Evolutionary conservation across 2,329 filamentous ascomycete genomes (phyloP).

Genomic region (Cordyceps pruinosa): DNA sequence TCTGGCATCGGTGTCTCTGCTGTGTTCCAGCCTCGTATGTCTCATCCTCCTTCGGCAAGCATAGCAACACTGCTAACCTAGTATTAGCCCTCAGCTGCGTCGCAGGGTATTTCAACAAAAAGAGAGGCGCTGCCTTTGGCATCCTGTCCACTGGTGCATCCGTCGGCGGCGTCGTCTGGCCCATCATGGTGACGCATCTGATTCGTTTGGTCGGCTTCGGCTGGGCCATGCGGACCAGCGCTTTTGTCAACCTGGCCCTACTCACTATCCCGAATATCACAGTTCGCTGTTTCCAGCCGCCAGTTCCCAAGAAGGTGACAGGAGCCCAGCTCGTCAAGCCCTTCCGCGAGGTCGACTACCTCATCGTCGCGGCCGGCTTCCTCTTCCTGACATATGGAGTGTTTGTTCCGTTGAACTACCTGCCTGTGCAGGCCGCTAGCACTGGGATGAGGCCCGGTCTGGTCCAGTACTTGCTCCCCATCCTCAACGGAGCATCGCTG

Average conservation of each 20-base stretch:
- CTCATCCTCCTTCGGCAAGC: neutral
- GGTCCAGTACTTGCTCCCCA: constrained; percentile 19
- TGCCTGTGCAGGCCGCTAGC: constrained; percentile 18
- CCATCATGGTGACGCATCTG: constrained; percentile 32
- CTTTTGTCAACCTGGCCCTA: constrained; percentile 30
- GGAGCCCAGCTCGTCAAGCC: constrained; percentile 23
- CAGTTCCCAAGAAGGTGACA: constrained; percentile 19
- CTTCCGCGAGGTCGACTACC: constrained; percentile 22
- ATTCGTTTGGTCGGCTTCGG: constrained; percentile 30
- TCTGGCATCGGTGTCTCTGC: constrained; percentile 30
- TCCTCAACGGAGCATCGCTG: constrained; percentile 21
- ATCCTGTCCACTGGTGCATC: constrained; percentile 29
- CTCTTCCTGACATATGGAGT: constrained; percentile 27
- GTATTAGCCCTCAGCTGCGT: constrained; percentile 23
- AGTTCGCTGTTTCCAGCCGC: constrained; percentile 18
- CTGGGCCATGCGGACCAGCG: constrained; percentile 33
- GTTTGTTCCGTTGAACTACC: constrained; percentile 26
- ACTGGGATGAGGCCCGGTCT: constrained; percentile 17
- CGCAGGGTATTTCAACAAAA: constrained; percentile 29
- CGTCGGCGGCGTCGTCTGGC: constrained; percentile 34
- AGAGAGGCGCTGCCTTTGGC: constrained; percentile 29
- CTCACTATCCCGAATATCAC: constrained; percentile 27
- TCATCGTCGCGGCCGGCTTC: constrained; percentile 21
- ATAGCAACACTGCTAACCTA: neutral
- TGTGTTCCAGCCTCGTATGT: constrained; percentile 26